Percentiles rank a stretch among this genome's conserved stretches.
phyloP scores from a whole-genome alignment of 192 early-diverging fungal species.

The Gamsiella multidivaricata region DNA sequence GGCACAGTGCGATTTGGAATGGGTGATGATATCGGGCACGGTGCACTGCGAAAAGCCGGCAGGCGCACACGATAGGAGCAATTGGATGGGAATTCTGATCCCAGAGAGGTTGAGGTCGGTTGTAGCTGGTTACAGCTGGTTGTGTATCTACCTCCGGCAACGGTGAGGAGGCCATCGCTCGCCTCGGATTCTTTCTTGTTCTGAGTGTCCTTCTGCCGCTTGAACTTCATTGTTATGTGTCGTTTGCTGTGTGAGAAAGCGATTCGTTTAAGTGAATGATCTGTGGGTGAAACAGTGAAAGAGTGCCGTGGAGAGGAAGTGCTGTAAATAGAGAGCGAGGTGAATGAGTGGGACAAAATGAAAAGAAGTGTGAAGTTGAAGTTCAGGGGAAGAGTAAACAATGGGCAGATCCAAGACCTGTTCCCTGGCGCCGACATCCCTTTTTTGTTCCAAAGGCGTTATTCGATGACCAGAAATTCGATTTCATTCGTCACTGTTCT shows the following conservation, averaged over 20 bases:
- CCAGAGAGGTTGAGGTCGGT: too few relatives aligned
- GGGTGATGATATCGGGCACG: too few relatives aligned
- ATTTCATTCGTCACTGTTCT: too few relatives aligned
- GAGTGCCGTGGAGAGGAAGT: neutral
- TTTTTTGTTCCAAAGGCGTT: too few relatives aligned
- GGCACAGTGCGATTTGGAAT: constrained; percentile 6
- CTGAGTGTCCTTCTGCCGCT: constrained; percentile 27
- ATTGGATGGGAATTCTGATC: constrained; percentile 5
- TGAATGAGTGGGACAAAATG: neutral
- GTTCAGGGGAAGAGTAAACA: neutral
- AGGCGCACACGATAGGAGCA: neutral
- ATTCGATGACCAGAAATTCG: too few relatives aligned
- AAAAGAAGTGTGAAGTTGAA: neutral
- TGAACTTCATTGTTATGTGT: constrained; percentile 41
- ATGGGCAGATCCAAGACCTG: too few relatives aligned
- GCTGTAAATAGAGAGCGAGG: neutral
- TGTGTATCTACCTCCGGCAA: constrained; percentile 30
- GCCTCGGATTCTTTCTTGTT: constrained; percentile 22
- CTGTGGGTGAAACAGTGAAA: too few relatives aligned
- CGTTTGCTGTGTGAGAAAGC: neutral
- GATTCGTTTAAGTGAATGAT: neutral
- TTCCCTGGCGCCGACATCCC: too few relatives aligned
- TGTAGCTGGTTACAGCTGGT: too few relatives aligned
- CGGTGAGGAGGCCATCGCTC: neutral
- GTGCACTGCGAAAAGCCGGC: too few relatives aligned